Percentiles rank a stretch among this genome's conserved stretches.
Evolutionary conservation across 2,329 filamentous ascomycete genomes (phyloP).

Genomic region (Dothistroma septosporum): DNA sequence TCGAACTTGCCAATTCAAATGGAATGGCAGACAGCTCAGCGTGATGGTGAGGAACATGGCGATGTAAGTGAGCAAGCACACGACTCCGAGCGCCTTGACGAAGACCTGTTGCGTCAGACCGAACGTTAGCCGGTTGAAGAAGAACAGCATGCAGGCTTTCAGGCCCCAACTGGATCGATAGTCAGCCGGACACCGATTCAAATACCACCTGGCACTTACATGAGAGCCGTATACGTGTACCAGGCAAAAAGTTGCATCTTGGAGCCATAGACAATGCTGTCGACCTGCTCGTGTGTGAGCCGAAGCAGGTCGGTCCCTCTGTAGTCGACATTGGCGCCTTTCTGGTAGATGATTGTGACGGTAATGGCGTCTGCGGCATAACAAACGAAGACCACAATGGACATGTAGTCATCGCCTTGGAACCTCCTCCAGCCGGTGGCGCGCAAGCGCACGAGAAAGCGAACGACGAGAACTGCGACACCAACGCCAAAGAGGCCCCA

Average conservation of each 20-base stretch:
- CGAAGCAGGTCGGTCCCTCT: constrained; percentile 15
- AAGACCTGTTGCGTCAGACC: constrained; percentile 32
- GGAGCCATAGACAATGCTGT: constrained; percentile 33
- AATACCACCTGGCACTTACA: constrained; percentile 5
- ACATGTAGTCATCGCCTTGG: constrained; percentile 40
- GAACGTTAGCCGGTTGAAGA: constrained; percentile 34
- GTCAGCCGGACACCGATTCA: constrained; percentile 27
- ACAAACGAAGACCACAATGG: constrained; percentile 34
- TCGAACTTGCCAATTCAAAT: constrained; percentile 30
- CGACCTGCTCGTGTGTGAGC: constrained; percentile 31
- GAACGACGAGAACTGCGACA: constrained; percentile 31
- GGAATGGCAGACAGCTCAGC: constrained; percentile 29
- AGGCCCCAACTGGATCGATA: constrained; percentile 33
- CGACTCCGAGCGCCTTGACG: constrained; percentile 31
- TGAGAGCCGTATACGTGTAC: constrained; percentile 29
- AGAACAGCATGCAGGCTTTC: constrained; percentile 29
- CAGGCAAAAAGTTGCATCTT: constrained; percentile 40
- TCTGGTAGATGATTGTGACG: constrained; percentile 33
- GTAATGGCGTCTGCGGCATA: constrained; percentile 38
- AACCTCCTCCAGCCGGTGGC: constrained; percentile 39
- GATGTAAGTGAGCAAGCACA: constrained; percentile 30
- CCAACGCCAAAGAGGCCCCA: constrained; percentile 34
- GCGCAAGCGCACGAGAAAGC: constrained; percentile 37
- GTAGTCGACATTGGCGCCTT: constrained; percentile 32
- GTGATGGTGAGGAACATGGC: constrained; percentile 35